Conservation (phyloP, 2,329 filamentous ascomycete species). For the Alternaria incomplexa region DNA sequence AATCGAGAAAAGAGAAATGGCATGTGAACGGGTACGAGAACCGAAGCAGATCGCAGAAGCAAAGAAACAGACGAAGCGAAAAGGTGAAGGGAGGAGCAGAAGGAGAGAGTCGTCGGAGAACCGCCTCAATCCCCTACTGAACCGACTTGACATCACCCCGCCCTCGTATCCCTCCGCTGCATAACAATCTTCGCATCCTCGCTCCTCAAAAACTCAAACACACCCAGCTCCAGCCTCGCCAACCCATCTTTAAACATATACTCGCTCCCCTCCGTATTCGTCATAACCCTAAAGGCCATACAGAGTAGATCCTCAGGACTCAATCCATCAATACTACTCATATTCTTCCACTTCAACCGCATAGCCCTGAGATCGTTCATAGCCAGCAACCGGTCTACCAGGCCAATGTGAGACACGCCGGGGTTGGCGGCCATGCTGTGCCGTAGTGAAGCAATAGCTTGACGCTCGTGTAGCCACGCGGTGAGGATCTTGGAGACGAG, state of each 20-base stretch:
- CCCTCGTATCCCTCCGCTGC: slow-evolving; percentile 25
- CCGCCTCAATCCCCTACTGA: not conserved
- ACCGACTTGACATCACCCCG: not conserved
- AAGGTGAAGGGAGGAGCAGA: not conserved
- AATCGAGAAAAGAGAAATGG: not conserved
- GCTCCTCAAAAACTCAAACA: slow-evolving; percentile 40
- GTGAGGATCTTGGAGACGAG: slow-evolving; percentile 35
- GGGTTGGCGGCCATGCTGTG: slow-evolving; percentile 31
- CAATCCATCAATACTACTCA: slow-evolving; percentile 39
- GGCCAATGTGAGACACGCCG: slow-evolving; percentile 30
- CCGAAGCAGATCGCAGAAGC: not conserved
- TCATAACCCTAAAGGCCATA: slow-evolving; percentile 37
- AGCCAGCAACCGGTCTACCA: slow-evolving; percentile 40
- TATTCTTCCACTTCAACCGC: slow-evolving; percentile 46
- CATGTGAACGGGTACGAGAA: not conserved
- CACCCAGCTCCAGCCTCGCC: slow-evolving; percentile 31
- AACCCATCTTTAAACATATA: slow-evolving; percentile 44
- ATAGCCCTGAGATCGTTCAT: slow-evolving; percentile 45
- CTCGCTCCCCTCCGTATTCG: slow-evolving; percentile 43
- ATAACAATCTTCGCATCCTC: slow-evolving; percentile 45
- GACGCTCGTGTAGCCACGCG: slow-evolving; percentile 41
- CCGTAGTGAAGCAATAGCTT: slow-evolving; percentile 35
- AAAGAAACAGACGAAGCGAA: not conserved
- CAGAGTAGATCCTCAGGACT: slow-evolving; percentile 45
- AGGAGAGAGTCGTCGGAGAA: not conserved